Evolutionary conservation across 2,329 filamentous ascomycete genomes (phyloP).

Genomic region (Trichothecium roseum): DNA sequence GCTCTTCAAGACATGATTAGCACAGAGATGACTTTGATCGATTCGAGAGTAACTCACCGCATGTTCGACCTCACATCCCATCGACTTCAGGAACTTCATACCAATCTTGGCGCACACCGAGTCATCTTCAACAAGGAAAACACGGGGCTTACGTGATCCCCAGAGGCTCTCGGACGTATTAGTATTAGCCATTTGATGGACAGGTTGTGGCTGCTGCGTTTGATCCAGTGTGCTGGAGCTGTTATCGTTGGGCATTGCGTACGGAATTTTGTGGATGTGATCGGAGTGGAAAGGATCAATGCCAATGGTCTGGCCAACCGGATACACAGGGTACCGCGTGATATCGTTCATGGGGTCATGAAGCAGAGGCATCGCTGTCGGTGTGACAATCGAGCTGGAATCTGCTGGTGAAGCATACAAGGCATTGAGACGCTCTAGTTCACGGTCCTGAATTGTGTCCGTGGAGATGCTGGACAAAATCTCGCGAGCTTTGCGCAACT

Average conservation of each 20-base stretch:
- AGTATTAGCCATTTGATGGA: slow-evolving; percentile 5
- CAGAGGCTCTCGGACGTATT: slow-evolving; percentile 31
- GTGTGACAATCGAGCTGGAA: slow-evolving; percentile 33
- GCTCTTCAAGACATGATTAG: slow-evolving; percentile 12
- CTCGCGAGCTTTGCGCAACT: slow-evolving; percentile 46
- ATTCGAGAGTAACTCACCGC: slow-evolving; percentile 38
- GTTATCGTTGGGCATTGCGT: slow-evolving; percentile 56
- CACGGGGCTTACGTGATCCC: slow-evolving; percentile 58
- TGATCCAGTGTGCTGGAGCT: slow-evolving; percentile 25
- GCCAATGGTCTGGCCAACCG: slow-evolving; percentile 79
- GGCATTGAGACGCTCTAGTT: slow-evolving; percentile 44
- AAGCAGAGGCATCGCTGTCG: slow-evolving; percentile 33
- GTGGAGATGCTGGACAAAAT: slow-evolving; percentile 41
- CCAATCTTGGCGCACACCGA: slow-evolving; percentile 58
- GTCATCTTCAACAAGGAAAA: slow-evolving; percentile 83
- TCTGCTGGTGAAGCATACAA: slow-evolving; percentile 44
- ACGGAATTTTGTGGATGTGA: slow-evolving; percentile 90
- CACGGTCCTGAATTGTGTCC: slow-evolving; percentile 41
- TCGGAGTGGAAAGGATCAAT: slow-evolving; percentile 94
- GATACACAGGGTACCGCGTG: slow-evolving; percentile 65
- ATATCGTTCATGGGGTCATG: slow-evolving; percentile 46
- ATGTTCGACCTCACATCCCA: slow-evolving; percentile 57
- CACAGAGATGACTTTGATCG: background rate
- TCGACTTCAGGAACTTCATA: slow-evolving; percentile 54
- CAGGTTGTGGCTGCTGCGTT: slow-evolving; percentile 24